Evolutionary conservation across 2,329 filamentous ascomycete species (phyloP), one percentile per base, ranked within the genome.

Genomic region (Colletotrichum gloeosporioides): DNA sequence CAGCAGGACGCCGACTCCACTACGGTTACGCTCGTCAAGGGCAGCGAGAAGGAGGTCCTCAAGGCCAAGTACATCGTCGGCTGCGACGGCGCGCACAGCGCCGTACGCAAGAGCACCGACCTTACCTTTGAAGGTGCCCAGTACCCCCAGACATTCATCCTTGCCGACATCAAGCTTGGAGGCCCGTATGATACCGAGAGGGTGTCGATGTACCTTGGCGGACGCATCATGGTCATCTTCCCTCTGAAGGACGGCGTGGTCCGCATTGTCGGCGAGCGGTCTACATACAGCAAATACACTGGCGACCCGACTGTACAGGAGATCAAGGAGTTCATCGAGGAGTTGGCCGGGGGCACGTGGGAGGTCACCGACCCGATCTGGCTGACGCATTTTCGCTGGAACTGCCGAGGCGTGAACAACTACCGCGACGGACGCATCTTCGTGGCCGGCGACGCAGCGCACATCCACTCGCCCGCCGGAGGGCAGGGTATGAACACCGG

Each of bases 51-150:
- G 22, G 80, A 83, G 36, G 75, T 79, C 34, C 27, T 87, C 69
- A 80, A 81, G 77, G 80, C 83, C 77, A 78, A 81, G 12, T 89
- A 87, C 72, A 82, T 89, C 15, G 85, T 88, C 39, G 88, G 88
- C 27, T 89, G 87, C 69, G 88, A 90, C 70, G 88, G 88, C 25
- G 85, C 86, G 0, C 87, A 87, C 78, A 88, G 85, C 31, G 76
- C 80, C 5, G 87, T 89, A 12, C 85, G 88, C 22, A 85, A 84
- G 69, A 77, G 79, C 1, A 83, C 86, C 27, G 79, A 79, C 22
- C 81, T 88, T 29, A 80, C 80, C 8, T 89, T 86, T 67, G 82
- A 86, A 7, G 88, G 88, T 1, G 85, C 80, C 3, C 81, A 84
- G 1, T 89, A 89, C 66, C 79, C 82, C 2, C 86, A 87, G 57